These are phyloP conservation scores for Colletotrichum shisoi DNA, from an alignment of 2,329 filamentous ascomycete genomes.

Conservation along the genomic window DNA sequence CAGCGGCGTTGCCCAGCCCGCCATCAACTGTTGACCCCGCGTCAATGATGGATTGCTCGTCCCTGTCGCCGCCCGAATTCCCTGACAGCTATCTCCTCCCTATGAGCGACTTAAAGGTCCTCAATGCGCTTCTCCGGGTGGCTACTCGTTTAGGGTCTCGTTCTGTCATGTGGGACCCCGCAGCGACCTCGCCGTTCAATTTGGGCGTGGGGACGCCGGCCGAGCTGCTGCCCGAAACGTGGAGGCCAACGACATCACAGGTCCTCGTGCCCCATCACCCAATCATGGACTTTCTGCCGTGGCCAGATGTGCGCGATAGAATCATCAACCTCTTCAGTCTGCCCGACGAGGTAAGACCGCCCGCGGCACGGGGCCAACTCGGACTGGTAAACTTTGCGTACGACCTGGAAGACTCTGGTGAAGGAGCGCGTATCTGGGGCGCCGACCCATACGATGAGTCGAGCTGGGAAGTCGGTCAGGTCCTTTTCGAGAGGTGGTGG, in stretches of 20 bases:
- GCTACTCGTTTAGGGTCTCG: constrained; percentile 56
- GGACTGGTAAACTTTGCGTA: constrained; percentile 62
- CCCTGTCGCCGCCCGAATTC: constrained; percentile 43
- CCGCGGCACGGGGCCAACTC: constrained; percentile 55
- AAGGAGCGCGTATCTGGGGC: constrained; percentile 61
- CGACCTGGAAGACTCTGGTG: constrained; percentile 63
- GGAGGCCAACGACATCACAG: constrained; percentile 62
- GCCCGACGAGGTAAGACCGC: constrained; percentile 58
- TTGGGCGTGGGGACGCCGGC: constrained; percentile 44
- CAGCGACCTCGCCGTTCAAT: constrained; percentile 58
- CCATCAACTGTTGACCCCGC: constrained; percentile 35
- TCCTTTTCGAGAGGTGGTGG: constrained; percentile 68
- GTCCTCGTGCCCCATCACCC: constrained; percentile 63
- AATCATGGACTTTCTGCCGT: constrained; percentile 65
- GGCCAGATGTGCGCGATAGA: constrained; percentile 63
- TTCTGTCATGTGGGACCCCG: constrained; percentile 56
- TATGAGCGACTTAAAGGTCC: constrained; percentile 57
- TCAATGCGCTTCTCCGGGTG: constrained; percentile 58
- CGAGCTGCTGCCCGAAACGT: constrained; percentile 55
- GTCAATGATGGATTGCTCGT: constrained; percentile 10
- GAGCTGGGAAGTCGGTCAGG: constrained; percentile 66
- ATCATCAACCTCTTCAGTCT: constrained; percentile 61
- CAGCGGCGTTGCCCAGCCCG: constrained; percentile 1
- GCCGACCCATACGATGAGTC: constrained; percentile 57
- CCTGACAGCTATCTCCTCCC: constrained; percentile 60